Percentiles rank a stretch among this genome's conserved stretches.
These are phyloP conservation scores for Daldinia bambusicola DNA, from an alignment of 495 filamentous ascomycete genomes.

Conservation along the genomic window DNA sequence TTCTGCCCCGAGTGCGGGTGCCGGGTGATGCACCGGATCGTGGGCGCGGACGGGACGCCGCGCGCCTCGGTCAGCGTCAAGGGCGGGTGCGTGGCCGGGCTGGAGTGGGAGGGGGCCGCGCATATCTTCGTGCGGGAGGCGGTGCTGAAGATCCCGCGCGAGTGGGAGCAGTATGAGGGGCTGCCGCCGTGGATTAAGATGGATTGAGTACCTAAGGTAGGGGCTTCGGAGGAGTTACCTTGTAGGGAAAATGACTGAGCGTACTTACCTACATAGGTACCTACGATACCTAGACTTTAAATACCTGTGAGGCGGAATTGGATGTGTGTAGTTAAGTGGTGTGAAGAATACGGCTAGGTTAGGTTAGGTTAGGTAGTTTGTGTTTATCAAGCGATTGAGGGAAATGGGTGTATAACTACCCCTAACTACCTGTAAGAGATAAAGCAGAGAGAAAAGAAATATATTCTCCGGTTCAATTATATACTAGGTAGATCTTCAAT, in stretches of 20 bases:
- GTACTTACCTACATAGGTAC: too few species aligned
- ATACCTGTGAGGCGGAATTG: too few species aligned
- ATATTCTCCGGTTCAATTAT: background rate
- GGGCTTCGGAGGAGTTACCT: too few species aligned
- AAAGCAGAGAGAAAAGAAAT: background rate
- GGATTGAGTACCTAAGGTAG: background rate
- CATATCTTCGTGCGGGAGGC: conserved; percentile 56
- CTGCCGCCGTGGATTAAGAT: conserved; percentile 34
- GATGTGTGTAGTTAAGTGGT: too few species aligned
- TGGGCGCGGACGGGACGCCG: conserved; percentile 49
- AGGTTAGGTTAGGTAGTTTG: too few species aligned
- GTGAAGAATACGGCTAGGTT: too few species aligned
- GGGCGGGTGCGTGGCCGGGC: conserved; percentile 60
- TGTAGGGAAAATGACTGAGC: too few species aligned
- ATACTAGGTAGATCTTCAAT: background rate
- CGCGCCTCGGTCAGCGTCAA: conserved; percentile 57
- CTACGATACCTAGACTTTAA: too few species aligned
- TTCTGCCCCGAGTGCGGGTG: conserved; percentile 64
- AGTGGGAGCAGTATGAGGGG: conserved; percentile 52
- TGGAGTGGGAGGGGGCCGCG: conserved; percentile 47
- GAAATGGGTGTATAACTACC: too few species aligned
- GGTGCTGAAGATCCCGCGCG: conserved; percentile 48
- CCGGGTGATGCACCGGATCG: conserved; percentile 59
- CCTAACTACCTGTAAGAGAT: too few species aligned
- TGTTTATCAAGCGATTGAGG: too few species aligned